Conservation (phyloP, 108 stramenopile species). For the Bacterosira constricta region DNA sequence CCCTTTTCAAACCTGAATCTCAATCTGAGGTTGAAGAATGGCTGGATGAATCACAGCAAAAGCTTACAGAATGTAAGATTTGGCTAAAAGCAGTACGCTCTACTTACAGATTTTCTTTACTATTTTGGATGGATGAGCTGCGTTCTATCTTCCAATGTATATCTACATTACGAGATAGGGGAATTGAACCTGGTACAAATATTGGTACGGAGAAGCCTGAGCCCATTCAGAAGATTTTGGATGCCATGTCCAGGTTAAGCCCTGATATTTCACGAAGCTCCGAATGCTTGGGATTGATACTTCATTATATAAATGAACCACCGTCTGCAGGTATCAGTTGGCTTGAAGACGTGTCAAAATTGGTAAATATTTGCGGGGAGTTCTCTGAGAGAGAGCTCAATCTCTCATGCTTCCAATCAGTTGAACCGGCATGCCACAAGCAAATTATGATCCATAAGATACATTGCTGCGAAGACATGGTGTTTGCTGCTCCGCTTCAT, state of each 20-base stretch:
- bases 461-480: constrained; percentile 1
- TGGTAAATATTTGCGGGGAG: constrained; percentile 9
- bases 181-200: not conserved
- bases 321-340: constrained; percentile 9
- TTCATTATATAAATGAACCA: not conserved
- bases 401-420: constrained; percentile 8
- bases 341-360: constrained; percentile 26
- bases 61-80: constrained; percentile 5
- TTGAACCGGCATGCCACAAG: constrained; percentile 1
- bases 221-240: not conserved
- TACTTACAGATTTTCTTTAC: constrained; percentile 7
- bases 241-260: constrained; percentile 8
- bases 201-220: not conserved
- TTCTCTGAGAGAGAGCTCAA: constrained; percentile 1
- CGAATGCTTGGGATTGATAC: constrained; percentile 7
- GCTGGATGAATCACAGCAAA: too few species aligned
- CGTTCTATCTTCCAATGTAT: constrained; percentile 3
- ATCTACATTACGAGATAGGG: not conserved
- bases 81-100: constrained; percentile 14
- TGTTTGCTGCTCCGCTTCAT: constrained; percentile 6
- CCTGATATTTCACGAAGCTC: not conserved
- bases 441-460: constrained; percentile 24
- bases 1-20: not conserved
- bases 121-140: constrained; percentile 22
- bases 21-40: not conserved